These are phyloP conservation scores for Marsdenia floribunda DNA, from an alignment of 257 asterid genomes.

Conservation along the genomic window DNA sequence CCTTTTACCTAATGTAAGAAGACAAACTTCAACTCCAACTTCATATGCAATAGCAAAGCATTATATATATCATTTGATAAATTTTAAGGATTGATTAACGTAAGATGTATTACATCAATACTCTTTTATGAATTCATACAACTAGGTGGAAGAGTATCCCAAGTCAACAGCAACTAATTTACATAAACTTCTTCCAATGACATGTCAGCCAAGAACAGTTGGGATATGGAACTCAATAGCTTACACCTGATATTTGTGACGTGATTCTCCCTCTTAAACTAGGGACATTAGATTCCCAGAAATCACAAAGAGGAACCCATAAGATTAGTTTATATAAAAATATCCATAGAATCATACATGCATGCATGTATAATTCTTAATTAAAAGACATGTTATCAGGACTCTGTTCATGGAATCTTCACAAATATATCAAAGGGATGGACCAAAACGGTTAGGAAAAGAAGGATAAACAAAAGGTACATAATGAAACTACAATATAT, in stretches of 20 bases:
- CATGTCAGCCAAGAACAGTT: background rate
- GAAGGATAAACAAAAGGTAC: background rate
- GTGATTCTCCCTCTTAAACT: background rate
- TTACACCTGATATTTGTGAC: background rate
- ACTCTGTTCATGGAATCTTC: background rate
- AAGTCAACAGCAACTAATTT: background rate
- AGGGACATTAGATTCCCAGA: background rate
- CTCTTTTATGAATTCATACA: background rate
- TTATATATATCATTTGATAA: background rate
- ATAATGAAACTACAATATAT: background rate
- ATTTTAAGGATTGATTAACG: background rate
- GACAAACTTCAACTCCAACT: background rate
- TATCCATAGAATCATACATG: background rate
- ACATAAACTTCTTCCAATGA: background rate
- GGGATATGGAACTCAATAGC: background rate
- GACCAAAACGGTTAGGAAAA: background rate
- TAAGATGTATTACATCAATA: background rate
- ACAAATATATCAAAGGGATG: background rate
- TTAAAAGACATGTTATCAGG: background rate
- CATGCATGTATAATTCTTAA: background rate
- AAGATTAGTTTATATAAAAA: background rate
- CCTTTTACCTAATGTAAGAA: background rate
- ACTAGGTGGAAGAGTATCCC: background rate
- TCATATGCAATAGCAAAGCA: background rate
- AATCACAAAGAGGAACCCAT: background rate